Conservation (phyloP, 1,139 yeast species). For the Zhuliangozyma blackwelliae region DNA sequence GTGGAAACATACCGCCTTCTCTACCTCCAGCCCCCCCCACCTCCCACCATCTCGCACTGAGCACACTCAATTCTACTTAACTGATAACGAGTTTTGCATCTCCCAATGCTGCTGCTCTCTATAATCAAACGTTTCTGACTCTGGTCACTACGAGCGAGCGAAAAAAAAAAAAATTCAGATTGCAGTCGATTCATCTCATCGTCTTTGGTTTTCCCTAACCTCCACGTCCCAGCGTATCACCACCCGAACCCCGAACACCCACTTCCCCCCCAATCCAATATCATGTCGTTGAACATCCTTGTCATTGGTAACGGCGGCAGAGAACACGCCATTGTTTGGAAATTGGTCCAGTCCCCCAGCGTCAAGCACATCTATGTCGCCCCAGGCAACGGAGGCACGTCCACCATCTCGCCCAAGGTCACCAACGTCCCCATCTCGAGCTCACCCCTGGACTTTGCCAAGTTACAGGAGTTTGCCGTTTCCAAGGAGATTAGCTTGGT, state of each 20-base stretch:
- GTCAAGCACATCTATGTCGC: slow-evolving; percentile 81
- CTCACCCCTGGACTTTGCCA: slow-evolving; percentile 53
- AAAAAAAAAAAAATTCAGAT: neutral
- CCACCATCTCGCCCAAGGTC: slow-evolving; percentile 50
- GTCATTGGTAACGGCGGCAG: slow-evolving; percentile 98
- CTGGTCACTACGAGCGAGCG: neutral
- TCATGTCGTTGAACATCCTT: slow-evolving; percentile 52
- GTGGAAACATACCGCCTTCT: no score
- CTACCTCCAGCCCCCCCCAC: no score
- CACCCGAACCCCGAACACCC: no score
- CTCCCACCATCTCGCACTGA: no score
- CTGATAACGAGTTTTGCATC: no score
- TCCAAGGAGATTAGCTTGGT: slow-evolving; percentile 68
- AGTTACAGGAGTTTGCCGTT: slow-evolving; percentile 66
- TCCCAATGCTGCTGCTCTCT: no score
- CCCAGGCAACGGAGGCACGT: slow-evolving; percentile 97
- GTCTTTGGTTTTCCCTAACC: no score
- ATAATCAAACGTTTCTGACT: no score
- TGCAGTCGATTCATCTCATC: no score
- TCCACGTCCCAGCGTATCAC: no score
- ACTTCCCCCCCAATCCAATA: no score
- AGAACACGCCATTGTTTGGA: slow-evolving; percentile 97
- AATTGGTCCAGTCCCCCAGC: slow-evolving; percentile 69
- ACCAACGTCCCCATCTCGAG: slow-evolving; percentile 64
- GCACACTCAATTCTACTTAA: no score